phyloP scores from a whole-genome alignment of 805 yeast genomes.

The Suhomyces sp. region DNA sequence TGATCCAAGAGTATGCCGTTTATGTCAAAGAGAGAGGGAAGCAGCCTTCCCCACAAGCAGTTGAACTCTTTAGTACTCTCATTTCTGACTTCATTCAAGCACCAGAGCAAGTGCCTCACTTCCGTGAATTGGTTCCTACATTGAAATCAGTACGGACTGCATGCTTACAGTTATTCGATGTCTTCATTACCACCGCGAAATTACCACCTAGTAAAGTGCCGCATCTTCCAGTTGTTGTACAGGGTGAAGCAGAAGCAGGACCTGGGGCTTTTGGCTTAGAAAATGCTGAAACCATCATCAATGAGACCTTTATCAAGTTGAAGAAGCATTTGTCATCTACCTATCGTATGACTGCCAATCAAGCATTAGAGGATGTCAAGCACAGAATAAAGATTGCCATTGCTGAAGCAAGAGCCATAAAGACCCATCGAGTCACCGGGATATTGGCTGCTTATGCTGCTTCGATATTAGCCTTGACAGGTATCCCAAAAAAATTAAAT shows the following conservation, averaged over 20 bases:
- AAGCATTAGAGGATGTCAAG: conserved; percentile 75
- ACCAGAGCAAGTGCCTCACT: conserved; percentile 50
- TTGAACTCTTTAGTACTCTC: conserved; percentile 21
- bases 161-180: conserved; percentile 75
- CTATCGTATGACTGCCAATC: conserved; percentile 65
- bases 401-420: conserved; percentile 59
- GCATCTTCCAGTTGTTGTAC: conserved; percentile 81
- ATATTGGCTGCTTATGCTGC: conserved; percentile 77
- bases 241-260: conserved; percentile 93
- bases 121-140: conserved; percentile 83
- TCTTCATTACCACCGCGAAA: conserved; percentile 75
- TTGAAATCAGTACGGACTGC: conserved; percentile 82
- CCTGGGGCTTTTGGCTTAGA: conserved; percentile 85
- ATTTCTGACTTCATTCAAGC: conserved; percentile 39
- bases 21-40: conserved; percentile 18
- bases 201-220: conserved; percentile 71
- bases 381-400: conserved; percentile 64
- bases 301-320: conserved; percentile 64
- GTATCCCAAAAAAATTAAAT: conserved; percentile 83
- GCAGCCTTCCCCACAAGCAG: conserved; percentile 15
- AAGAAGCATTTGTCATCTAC: conserved; percentile 62
- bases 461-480: conserved; percentile 58
- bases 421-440: conserved; percentile 49
- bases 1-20: conserved; percentile 66
- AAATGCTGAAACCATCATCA: conserved; percentile 66